Percentiles rank a stretch among this genome's conserved stretches.
Evolutionary conservation across 2,329 filamentous ascomycete species (phyloP).

Genomic region (Aurifilum marmelostoma): DNA sequence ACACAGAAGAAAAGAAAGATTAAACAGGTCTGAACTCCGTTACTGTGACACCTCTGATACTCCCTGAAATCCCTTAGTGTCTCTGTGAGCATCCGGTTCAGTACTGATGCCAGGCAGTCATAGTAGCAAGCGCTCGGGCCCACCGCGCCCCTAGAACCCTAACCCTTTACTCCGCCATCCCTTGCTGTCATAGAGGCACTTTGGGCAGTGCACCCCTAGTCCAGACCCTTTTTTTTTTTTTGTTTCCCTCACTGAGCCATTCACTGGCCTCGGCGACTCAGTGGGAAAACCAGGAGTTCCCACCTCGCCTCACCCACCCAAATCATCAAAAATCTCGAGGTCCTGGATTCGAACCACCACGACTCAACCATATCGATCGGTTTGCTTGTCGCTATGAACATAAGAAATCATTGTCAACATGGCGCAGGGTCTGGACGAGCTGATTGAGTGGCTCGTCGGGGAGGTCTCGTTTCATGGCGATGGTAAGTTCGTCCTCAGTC

Average conservation of each 20-base stretch:
- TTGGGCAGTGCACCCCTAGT: too few species aligned
- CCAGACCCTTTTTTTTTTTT: background rate
- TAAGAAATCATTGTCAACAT: slow-evolving; percentile 35
- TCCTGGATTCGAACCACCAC: slow-evolving; percentile 29
- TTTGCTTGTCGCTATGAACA: slow-evolving; percentile 32
- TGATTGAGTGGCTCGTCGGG: slow-evolving; percentile 48
- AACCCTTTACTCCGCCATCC: background rate
- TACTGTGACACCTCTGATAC: too few species aligned
- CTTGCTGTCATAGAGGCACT: background rate
- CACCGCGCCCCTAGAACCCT: background rate
- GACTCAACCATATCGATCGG: slow-evolving; percentile 29
- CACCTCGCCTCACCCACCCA: slow-evolving; percentile 4
- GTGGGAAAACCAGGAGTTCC: background rate
- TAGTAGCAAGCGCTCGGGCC: background rate
- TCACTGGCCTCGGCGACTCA: background rate
- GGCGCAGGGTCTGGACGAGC: slow-evolving; percentile 47
- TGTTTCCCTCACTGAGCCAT: background rate
- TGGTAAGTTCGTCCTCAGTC: slow-evolving; percentile 40
- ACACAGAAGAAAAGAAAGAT: too few species aligned
- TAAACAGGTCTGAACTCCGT: too few species aligned
- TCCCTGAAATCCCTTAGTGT: background rate
- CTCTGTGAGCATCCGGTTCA: background rate
- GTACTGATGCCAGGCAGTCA: background rate
- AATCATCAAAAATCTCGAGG: slow-evolving; percentile 28
- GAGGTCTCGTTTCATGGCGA: slow-evolving; percentile 50